phyloP scores from a whole-genome alignment of 23 red algal species.

The Gracilaria gracilis region DNA sequence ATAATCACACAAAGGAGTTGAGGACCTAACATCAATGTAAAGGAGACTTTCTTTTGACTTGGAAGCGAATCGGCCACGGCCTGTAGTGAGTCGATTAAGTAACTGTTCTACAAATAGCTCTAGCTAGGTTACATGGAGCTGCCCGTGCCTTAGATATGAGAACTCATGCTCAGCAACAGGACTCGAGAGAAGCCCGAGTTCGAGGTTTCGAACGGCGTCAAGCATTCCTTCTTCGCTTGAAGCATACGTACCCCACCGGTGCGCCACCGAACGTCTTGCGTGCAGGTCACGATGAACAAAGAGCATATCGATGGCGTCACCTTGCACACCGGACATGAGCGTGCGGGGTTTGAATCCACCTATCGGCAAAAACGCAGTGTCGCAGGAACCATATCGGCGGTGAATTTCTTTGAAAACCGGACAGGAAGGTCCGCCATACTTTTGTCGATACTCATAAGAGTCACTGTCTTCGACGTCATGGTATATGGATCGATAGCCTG shows the following conservation, averaged over 20 bases:
- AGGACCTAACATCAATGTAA: neutral
- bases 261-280: conserved; percentile 31
- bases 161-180: conserved; percentile 64
- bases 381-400: conserved; percentile 43
- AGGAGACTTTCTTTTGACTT: conserved; percentile 2
- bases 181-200: conserved; percentile 22
- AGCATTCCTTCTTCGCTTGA: conserved; percentile 68
- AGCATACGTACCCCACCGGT: conserved; percentile 71
- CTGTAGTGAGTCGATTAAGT: neutral
- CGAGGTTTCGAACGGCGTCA: conserved; percentile 49
- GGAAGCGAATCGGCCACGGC: neutral
- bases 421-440: conserved; percentile 32
- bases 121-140: conserved; percentile 63
- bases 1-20: neutral
- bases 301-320: conserved; percentile 69
- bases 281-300: conserved; percentile 50
- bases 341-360: conserved; percentile 55
- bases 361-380: conserved; percentile 69
- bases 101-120: neutral
- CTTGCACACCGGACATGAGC: conserved; percentile 50
- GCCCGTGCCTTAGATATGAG: conserved; percentile 62
- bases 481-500: conserved; percentile 63
- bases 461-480: conserved; percentile 42
- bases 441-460: conserved; percentile 11
- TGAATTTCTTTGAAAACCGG: conserved; percentile 61